Evolutionary conservation across 139 green algal genomes (phyloP), one percentile per base, ranked within the genome.

Genomic region (Chlamydomonas eustigma): DNA sequence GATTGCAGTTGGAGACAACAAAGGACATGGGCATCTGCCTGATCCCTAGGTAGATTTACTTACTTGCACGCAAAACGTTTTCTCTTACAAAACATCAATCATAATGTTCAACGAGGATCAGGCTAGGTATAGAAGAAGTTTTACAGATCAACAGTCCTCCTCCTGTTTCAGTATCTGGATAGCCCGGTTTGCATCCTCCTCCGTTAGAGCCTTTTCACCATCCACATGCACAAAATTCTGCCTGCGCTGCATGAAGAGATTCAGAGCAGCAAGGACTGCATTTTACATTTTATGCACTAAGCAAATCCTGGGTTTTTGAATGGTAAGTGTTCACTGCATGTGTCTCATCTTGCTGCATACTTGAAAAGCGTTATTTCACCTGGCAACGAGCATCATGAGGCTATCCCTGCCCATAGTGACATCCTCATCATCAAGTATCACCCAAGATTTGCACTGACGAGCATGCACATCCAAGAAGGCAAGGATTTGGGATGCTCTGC

Each of bases 401-500:
- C 44, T 58, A 28, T 58, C 44, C 18, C 44, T 12, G 12, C 44
- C 44, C 44, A 58, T 58, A 18, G 44, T 58, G 44, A 58, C 44
- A 58, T 58, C 44, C 44, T 58, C 44, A 58, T 58, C 44, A 58
- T 58, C 18, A 58, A 58, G 44, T 28, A 58, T 58, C 12, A 58
- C 44, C 44, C 44, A 58, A 18, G 12, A 18, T 58, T 28, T 12
- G 44, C 44, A 58, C 12, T 12, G 18, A 28, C 18, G 12, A 18
- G 44, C 44, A 58, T 58, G 44, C 44, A 28, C 44, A 58, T 58
- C 18, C 12, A 58, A 28, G 44, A 58, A 58, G 12, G 44, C 44
- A 58, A 58, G 44, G 44, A 18, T 58, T 18, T 12, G 44, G 12
- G 18, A 58, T 28, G 44, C 44, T 18, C 44, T 58, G 44, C 44